Base-by-base conservation (phyloP, 306 rosid genomes). In the Pueraria montana region DNA sequence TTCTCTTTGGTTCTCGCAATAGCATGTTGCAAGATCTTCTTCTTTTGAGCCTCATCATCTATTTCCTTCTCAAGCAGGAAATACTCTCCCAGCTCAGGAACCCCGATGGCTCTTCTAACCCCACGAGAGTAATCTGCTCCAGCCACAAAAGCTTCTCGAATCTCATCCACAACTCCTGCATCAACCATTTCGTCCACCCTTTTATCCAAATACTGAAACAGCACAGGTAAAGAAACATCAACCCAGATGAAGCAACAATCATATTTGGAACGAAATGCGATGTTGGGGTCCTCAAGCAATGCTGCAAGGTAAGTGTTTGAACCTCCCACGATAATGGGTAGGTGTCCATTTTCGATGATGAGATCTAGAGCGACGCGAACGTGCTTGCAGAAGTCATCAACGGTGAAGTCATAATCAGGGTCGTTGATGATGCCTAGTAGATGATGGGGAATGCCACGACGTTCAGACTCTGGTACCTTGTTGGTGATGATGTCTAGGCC, bases 271-370 rank as follows among this genome's bases (percentile, higher is more conserved):
- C 49, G 50, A 66, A 84, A 84, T 2, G 13, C 72, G 17, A 43
- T 16, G 4, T 18, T 43, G 18, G 80, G 77, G 10, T 79, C 56
- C 43, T 84, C 77, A 0, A 79, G 67, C 0, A 84, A 4, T 42
- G 53, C 23, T 64, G 78, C 9, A 0, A 87, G 69, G 78, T 80
- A 87, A 1, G 24, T 48, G 38, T 87, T 87, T 1, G 89, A 87
- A n/a, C 89, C 89, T 14, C 89, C 87, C 0, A 87, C 89, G 21
- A 83, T 83, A 2, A 87, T 87, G 14, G 74, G 87, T 16, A 87
- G 20, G 45, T 17, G 42, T 0, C 85, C 85, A 10, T 72, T 77
- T 64, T 55, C 23, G 2, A 4, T 4, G 2, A 79, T 79, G 23
- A 20, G n/a, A 5, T 52, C 61, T 0, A 86, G 48, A 3, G 89